phyloP scores from a whole-genome alignment of 305 asterid genomes.

The Solanum hybrid region DNA sequence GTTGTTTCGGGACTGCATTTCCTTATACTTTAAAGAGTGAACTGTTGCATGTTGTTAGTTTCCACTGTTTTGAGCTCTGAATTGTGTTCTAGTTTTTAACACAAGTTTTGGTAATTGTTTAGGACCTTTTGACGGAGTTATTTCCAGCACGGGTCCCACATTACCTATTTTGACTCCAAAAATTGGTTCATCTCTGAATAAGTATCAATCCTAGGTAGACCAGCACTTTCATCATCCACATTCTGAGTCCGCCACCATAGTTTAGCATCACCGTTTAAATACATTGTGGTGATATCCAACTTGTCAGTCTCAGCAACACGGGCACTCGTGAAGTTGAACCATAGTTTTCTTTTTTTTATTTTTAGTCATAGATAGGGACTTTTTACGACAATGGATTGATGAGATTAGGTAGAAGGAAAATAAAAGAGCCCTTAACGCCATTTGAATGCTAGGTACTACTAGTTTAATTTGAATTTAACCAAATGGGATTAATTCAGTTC shows the following conservation, averaged over 20 bases:
- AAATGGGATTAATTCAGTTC: background rate
- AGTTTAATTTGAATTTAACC: background rate
- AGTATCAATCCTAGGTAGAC: background rate
- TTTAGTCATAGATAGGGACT: background rate
- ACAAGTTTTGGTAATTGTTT: too few relatives aligned
- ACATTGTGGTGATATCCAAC: background rate
- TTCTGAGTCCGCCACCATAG: background rate
- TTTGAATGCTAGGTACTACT: background rate
- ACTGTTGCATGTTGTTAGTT: too few relatives aligned
- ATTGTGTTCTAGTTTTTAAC: too few relatives aligned
- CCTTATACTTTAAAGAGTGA: too few relatives aligned
- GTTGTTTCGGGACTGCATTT: too few relatives aligned
- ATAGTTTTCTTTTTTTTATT: too few relatives aligned
- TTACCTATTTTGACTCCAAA: background rate
- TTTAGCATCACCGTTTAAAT: background rate
- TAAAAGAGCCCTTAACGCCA: background rate
- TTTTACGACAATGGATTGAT: background rate
- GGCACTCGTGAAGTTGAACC: background rate
- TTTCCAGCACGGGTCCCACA: background rate
- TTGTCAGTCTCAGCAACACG: background rate
- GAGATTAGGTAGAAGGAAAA: background rate
- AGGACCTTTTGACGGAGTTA: background rate
- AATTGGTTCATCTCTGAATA: background rate
- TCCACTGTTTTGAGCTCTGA: too few relatives aligned
- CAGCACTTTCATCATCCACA: background rate